Evolutionary conservation across 2,329 filamentous ascomycete species (phyloP).

Genomic region (Ophiobolus disseminans): DNA sequence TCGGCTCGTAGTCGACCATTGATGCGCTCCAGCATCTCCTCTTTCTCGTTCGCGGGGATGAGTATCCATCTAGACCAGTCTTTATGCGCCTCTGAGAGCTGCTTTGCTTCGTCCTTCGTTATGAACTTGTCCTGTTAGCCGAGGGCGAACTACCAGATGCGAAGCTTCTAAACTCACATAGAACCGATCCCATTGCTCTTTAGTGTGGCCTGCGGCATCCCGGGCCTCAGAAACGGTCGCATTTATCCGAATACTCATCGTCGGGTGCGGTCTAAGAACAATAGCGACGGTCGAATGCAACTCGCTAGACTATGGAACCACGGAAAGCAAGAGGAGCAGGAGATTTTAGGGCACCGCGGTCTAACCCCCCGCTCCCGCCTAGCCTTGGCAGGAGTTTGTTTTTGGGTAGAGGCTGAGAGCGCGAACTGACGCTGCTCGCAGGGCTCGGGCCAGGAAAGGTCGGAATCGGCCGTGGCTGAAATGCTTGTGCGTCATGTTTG

Average conservation of each 20-base stretch:
- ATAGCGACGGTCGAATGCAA: conserved; percentile 29
- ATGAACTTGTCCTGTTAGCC: conserved; percentile 45
- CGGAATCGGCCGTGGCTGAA: conserved; percentile 50
- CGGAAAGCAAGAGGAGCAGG: conserved; percentile 42
- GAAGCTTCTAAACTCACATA: conserved; percentile 39
- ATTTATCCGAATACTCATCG: conserved; percentile 49
- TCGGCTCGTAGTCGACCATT: conserved; percentile 43
- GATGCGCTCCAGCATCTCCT: conserved; percentile 44
- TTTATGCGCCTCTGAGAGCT: conserved; percentile 45
- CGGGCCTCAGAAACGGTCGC: conserved; percentile 47
- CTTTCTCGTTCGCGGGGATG: conserved; percentile 48
- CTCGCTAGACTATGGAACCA: conserved; percentile 37
- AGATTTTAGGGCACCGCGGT: conserved; percentile 48
- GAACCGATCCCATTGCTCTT: conserved; percentile 49
- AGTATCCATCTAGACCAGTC: conserved; percentile 49
- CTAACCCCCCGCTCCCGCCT: conserved; percentile 45
- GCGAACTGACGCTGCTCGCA: conserved; percentile 46
- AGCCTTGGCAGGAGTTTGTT: conserved; percentile 47
- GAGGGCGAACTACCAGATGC: conserved; percentile 6
- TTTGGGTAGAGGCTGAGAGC: conserved; percentile 48
- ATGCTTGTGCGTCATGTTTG: conserved; percentile 48
- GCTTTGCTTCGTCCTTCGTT: conserved; percentile 47
- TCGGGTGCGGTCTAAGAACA: conserved; percentile 27
- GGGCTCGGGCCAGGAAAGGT: conserved; percentile 47
- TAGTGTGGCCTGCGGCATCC: conserved; percentile 44